Base-by-base conservation (phyloP, 495 filamentous ascomycete species). In the Tuber calosporum region DNA sequence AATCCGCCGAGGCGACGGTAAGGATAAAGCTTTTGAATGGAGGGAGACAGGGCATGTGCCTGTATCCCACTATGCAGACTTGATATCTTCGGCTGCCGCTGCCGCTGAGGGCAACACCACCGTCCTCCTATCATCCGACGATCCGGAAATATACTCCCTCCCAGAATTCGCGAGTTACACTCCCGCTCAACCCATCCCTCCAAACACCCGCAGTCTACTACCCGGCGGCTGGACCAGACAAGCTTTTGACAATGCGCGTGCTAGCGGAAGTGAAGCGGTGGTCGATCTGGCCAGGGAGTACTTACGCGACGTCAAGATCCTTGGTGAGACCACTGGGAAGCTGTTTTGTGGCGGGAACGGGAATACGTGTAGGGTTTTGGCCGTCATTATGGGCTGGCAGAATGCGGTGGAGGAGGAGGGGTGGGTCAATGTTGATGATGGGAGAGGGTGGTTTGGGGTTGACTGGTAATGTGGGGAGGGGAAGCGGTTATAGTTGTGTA, bases 321-420 rank as follows among this genome's bases (percentile, higher is more conserved):
- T 94, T 37, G 88, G 87, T 1, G 76, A 83, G 75, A 17, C 80
- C 20, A 70, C 76, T 17, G 71, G 30, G 53, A 70, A 34, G 53
- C 68, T 68, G 1, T 69, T 73, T 34, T 81, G 80, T 66, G 77
- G 66, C 8, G 81, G 82, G 41, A 84, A 83, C 45, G 89, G 88
- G 68, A 89, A 91, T 79, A 84, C 80, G 19, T 94, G 91, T 77
- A 83, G 89, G 37, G 66, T 93, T 68, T 75, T 94, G 68, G 91
- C 87, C 34, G 90, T 94, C 68, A 89, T 93, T 85, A 88, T 92
- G 89, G 91, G 90, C 1, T 93, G 91, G 91, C 89, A 92, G 30
- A 85, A 82, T 7, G 89, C 86, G 36, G 83, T 92, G 69, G 82
- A 81, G 19, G 71, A 85, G 36, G 84, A 83, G 30, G 82, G 84